Evolutionary conservation across 1,284 basidiomycete species (phyloP).

Genomic region (Agroathelia rolfsii): DNA sequence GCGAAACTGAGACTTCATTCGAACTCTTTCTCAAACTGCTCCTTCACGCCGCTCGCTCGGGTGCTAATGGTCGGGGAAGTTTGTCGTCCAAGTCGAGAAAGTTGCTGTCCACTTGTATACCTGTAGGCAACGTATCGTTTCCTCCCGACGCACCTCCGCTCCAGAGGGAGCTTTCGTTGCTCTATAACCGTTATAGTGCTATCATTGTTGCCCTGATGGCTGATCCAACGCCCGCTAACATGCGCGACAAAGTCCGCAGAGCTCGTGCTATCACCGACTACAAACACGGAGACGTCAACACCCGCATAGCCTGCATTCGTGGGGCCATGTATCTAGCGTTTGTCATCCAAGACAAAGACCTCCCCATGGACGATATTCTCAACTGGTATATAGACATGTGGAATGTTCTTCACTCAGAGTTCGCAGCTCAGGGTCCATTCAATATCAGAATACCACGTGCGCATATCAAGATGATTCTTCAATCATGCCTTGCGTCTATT

Average conservation of each 20-base stretch:
- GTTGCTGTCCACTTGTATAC: conserved; percentile 68
- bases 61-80: conserved; percentile 22
- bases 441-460: no score
- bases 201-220: conserved; percentile 73
- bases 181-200: conserved; percentile 81
- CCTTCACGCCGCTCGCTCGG: conserved; percentile 39
- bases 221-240: conserved; percentile 42
- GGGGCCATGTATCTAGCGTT: conserved; percentile 72
- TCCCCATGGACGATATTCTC: conserved; percentile 47
- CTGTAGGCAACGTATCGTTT: conserved; percentile 64
- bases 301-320: conserved; percentile 65
- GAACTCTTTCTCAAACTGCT: conserved; percentile 76
- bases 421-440: no score
- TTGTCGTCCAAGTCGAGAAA: conserved; percentile 51
- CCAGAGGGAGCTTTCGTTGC: conserved; percentile 58
- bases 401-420: no score
- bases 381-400: conserved; percentile 66
- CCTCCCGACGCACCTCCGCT: conserved; percentile 44
- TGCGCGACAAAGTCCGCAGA: conserved; percentile 45
- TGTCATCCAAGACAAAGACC: conserved; percentile 50
- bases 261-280: conserved; percentile 67
- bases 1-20: conserved; percentile 63
- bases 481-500: conserved; percentile 52
- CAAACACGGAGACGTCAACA: conserved; percentile 55
- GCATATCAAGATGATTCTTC: no score